Evolutionary conservation across 805 yeast species (phyloP).

Genomic region (Teunomyces lycoperdinae): DNA sequence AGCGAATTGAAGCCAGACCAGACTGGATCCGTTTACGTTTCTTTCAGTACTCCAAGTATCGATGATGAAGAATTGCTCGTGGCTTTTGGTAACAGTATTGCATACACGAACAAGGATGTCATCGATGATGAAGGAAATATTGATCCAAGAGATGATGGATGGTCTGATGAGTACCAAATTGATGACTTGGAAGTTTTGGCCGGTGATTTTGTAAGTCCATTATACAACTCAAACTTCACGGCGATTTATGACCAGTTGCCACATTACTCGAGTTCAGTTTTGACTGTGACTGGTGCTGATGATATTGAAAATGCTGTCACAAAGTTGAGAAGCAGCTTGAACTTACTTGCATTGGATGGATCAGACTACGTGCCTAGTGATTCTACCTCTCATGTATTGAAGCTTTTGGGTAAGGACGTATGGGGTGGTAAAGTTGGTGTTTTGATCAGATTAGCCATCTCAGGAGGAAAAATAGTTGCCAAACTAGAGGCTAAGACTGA

Average conservation of each 20-base stretch:
- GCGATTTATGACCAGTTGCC: slow-evolving; percentile 70
- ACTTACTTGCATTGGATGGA: slow-evolving; percentile 63
- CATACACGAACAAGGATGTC: slow-evolving; percentile 76
- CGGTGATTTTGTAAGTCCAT: slow-evolving; percentile 80
- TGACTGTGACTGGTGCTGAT: slow-evolving; percentile 51
- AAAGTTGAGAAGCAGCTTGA: slow-evolving; percentile 49
- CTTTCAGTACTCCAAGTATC: slow-evolving; percentile 60
- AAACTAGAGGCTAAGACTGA: slow-evolving; percentile 52
- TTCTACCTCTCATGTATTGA: slow-evolving; percentile 65
- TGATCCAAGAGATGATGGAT: slow-evolving; percentile 71
- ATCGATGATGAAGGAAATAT: slow-evolving; percentile 69
- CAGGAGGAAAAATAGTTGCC: slow-evolving; percentile 58
- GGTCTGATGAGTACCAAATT: slow-evolving; percentile 89
- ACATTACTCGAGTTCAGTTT: slow-evolving; percentile 60
- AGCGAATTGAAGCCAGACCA: slow-evolving; percentile 68
- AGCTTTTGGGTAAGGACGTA: slow-evolving; percentile 76
- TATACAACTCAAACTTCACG: slow-evolving; percentile 74
- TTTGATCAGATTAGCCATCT: slow-evolving; percentile 46
- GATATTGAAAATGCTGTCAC: slow-evolving; percentile 43
- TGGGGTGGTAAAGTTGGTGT: slow-evolving; percentile 57
- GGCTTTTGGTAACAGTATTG: slow-evolving; percentile 62
- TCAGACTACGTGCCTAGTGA: slow-evolving; percentile 62
- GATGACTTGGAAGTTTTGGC: slow-evolving; percentile 72
- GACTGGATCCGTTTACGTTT: slow-evolving; percentile 74
- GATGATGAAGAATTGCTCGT: slow-evolving; percentile 34